These are phyloP conservation scores for Nicotiana paniculata DNA, from an alignment of 257 asterid genomes.

Conservation along the genomic window DNA sequence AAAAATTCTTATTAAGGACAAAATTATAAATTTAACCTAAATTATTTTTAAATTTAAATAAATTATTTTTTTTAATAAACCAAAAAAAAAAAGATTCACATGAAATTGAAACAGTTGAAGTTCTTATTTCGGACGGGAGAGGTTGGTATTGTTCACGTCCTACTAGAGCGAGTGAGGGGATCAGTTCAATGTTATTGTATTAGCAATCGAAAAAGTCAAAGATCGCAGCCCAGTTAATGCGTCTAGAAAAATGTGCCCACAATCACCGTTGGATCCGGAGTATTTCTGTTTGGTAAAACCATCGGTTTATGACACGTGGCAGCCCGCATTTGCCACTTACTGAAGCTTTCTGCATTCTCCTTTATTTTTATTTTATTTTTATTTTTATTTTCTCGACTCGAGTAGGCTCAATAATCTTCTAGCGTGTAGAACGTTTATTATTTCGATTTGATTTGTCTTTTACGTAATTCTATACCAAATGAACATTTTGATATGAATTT, in stretches of 20 bases:
- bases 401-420: too few relatives aligned
- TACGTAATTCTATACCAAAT: too few relatives aligned
- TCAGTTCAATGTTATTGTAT: background rate
- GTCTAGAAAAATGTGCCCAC: slow-evolving; percentile 30
- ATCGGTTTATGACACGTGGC: slow-evolving; percentile 3
- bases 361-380: background rate
- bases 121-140: too few relatives aligned
- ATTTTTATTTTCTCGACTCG: background rate
- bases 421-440: too few relatives aligned
- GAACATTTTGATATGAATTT: too few relatives aligned
- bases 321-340: background rate
- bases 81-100: too few relatives aligned
- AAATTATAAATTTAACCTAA: too few relatives aligned
- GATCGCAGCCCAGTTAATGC: slow-evolving; percentile 19
- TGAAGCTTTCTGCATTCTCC: background rate
- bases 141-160: background rate
- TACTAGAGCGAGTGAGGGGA: slow-evolving; percentile 7
- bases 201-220: slow-evolving; percentile 19
- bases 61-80: too few relatives aligned
- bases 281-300: slow-evolving; percentile 11
- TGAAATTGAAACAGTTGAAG: too few relatives aligned
- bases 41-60: too few relatives aligned
- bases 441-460: too few relatives aligned
- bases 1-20: too few relatives aligned
- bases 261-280: slow-evolving; percentile 27